Evolutionary conservation across 1,284 basidiomycete genomes (phyloP), one percentile per base, ranked within the genome.

Genomic region (Leucoagaricus sp.): DNA sequence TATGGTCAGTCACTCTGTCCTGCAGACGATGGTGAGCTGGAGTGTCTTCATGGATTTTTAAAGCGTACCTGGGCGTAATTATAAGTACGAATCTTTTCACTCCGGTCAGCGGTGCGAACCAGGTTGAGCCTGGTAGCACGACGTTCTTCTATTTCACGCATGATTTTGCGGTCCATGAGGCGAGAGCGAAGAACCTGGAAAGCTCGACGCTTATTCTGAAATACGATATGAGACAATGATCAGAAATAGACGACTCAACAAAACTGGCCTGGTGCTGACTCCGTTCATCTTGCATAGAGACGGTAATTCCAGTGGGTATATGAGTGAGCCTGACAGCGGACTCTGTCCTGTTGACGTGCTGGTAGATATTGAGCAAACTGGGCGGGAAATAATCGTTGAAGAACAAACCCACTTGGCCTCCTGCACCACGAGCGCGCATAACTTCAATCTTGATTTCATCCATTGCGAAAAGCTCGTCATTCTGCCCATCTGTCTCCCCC

Each of bases 331-430:
- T 88, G n/a, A 99, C 93, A 1, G 97, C 97, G 0, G 95, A 98
- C 72, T 99, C 97, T 0, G 96, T 99, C 80, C 93, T 94, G 76
- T 99, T 99, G 66, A 99, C 97, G 74, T 99, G 96, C 89, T 96
- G 66, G 3, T 49, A 34, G 56, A 19, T 10, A 15, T 60, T 42
- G 57, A 46, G 47, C 17, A 17, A 53, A 31, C 29, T 52, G 15
- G 21, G 12, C 41, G 44, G 28, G 47, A 23, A 41, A 51, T 29
- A 6, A 9, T 13, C 4, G n/a, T n/a, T n/a, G 5, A 41, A 21
- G n/a, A 9, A 49, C 28, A 41, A 4, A 64, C 75, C 52, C 60
- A 91, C 91, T 80, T 95, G 95, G n/a, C 97, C 96, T 48, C 97
- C 97, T 2, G 97, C 96, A 46, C 97, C 97, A 31, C 94, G 77